Percentiles rank a stretch among this genome's conserved stretches.
Conservation (phyloP, 306 rosid species). For the Betula pendula region DNA sequence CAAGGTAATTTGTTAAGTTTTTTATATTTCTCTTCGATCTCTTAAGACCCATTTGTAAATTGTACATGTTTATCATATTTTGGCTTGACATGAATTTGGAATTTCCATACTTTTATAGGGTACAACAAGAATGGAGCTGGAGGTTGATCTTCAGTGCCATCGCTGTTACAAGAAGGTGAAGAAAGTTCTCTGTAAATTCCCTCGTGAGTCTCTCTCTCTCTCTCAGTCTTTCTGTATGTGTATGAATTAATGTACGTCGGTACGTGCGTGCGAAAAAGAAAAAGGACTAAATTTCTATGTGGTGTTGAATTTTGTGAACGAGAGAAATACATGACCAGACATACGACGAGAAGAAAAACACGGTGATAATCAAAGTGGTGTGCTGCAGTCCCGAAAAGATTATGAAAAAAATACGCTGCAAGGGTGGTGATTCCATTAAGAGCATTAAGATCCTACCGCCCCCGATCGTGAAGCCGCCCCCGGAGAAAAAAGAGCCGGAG, state of each 20-base stretch:
- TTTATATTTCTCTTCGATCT: not conserved
- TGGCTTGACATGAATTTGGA: not conserved
- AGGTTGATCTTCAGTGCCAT: slow-evolving; percentile 69
- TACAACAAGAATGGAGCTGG: slow-evolving; percentile 47
- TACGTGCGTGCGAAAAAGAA: too few relatives aligned
- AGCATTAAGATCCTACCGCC: slow-evolving; percentile 75
- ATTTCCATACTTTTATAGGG: slow-evolving; percentile 27
- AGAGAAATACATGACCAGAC: slow-evolving; percentile 77
- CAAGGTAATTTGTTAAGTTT: slow-evolving; percentile 33
- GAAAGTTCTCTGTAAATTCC: slow-evolving; percentile 60
- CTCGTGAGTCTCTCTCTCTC: slow-evolving; percentile 61
- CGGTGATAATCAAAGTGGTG: slow-evolving; percentile 59
- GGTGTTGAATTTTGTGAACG: slow-evolving; percentile 39
- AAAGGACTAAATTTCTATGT: slow-evolving; percentile 31
- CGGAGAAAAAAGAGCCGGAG: too few relatives aligned
- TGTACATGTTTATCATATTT: not conserved
- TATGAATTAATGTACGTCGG: too few relatives aligned
- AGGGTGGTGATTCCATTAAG: slow-evolving; percentile 55
- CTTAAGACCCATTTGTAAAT: not conserved
- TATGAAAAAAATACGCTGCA: slow-evolving; percentile 52
- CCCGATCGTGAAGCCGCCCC: too few relatives aligned
- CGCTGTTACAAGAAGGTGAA: slow-evolving; percentile 77
- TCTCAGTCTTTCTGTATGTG: not conserved
- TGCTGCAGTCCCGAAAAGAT: slow-evolving; percentile 77
- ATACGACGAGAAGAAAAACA: slow-evolving; percentile 54